Base-by-base conservation (phyloP, 129 eudicot genomes). In the Glebionis coronaria region DNA sequence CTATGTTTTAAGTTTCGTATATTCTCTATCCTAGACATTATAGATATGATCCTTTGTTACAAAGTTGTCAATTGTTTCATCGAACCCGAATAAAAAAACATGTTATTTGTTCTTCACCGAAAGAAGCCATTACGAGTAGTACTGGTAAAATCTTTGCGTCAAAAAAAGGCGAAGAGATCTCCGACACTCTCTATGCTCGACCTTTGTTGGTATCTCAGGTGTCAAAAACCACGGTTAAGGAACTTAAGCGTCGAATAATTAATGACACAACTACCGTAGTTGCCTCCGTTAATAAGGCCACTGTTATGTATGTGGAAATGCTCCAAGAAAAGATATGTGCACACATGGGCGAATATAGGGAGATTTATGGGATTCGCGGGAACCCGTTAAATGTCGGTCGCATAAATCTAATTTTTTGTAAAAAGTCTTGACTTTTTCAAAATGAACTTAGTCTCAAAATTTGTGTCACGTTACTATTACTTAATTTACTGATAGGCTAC, bases 71-170 rank as follows among this genome's bases (percentile, higher is more conserved):
- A 93, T 77, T 93, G 84, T 70, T 12, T 93, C 10, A 38, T 88
- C 4, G 98, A 93, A 50, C 89, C 96, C 2, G 95, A 93, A 63
- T 88, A 95, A 90, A 88, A n/a, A 86, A 70, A 90, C 98, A 0
- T 93, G 98, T 69, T 93, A 93, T 23, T n/a, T 93, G 98, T 70
- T 82, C 89, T 0, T 82, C 96, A 5, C 80, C 91, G 0, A 84
- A 80, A 66, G 85, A 86, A 47, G 91, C 83, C 57, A 82, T 88
- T 42, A 63, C 87, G 3, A 60, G 82, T 23, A 23, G 25, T 64
- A 75, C 82, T 15, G 96, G 87, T 25, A 82, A 82, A 65, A 93
- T 93, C 69, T 56, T 88, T 60, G 88, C 88, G 4, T 85, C 98
- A 4, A 95, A 93, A 58, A 80, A 80, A 44, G 95, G 96, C 0